Percentiles rank a stretch among this genome's conserved stretches.
Conservation (phyloP, 2,329 filamentous ascomycete genomes). For the Clarireedia paspali region DNA sequence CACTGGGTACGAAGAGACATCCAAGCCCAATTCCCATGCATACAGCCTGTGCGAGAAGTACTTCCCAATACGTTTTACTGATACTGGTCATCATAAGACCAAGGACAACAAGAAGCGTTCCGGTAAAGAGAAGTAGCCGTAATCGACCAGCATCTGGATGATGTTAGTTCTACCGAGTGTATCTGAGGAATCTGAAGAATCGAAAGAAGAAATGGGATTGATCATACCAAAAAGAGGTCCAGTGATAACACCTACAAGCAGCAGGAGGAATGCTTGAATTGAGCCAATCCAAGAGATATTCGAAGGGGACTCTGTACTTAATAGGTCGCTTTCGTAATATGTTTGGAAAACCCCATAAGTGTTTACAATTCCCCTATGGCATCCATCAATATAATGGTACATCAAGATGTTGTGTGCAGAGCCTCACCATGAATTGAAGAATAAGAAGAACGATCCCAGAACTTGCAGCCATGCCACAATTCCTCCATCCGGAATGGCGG, state of each 20-base stretch:
- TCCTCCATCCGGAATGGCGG: slow-evolving; percentile 37
- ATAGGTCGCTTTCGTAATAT: slow-evolving; percentile 37
- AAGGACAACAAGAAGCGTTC: slow-evolving; percentile 36
- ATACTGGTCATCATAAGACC: slow-evolving; percentile 39
- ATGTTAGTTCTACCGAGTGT: neutral
- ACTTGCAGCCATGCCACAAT: slow-evolving; percentile 48
- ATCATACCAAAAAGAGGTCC: slow-evolving; percentile 32
- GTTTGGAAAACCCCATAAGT: slow-evolving; percentile 50
- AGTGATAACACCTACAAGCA: slow-evolving; percentile 34
- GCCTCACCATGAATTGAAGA: slow-evolving; percentile 45
- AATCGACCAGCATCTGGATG: slow-evolving; percentile 40
- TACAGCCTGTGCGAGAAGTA: slow-evolving; percentile 38
- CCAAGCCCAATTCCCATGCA: slow-evolving; percentile 39
- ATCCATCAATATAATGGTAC: neutral
- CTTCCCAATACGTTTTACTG: slow-evolving; percentile 35
- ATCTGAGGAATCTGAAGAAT: neutral
- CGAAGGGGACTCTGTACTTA: slow-evolving; percentile 33
- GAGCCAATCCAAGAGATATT: slow-evolving; percentile 40
- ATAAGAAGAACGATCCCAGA: slow-evolving; percentile 41
- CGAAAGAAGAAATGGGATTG: neutral
- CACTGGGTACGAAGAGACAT: slow-evolving; percentile 36
- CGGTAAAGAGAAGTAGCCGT: slow-evolving; percentile 32
- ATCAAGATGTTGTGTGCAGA: neutral
- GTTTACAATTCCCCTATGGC: slow-evolving; percentile 32
- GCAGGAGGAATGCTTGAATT: slow-evolving; percentile 39